phyloP scores from a whole-genome alignment of 306 rosid genomes.

The Vachellia collinsii region DNA sequence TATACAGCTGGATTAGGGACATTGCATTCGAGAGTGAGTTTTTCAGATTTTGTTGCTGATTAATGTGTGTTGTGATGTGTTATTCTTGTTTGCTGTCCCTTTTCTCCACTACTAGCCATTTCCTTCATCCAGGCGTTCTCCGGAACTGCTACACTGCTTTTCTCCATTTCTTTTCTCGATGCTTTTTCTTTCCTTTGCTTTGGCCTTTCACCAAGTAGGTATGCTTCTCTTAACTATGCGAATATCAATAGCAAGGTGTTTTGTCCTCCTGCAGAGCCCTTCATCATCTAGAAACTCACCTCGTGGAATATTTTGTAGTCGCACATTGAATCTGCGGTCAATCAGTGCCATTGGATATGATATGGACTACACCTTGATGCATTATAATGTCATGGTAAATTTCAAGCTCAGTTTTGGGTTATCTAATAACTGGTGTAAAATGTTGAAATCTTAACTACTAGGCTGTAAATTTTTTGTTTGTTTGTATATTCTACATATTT shows the following conservation, averaged over 20 bases:
- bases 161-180: neutral
- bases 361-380: constrained; percentile 97
- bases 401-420: constrained; percentile 28
- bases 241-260: constrained; percentile 25
- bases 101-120: neutral
- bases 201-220: constrained; percentile 28
- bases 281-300: constrained; percentile 77
- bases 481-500: constrained; percentile 22
- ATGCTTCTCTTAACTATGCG: constrained; percentile 23
- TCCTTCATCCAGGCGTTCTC: constrained; percentile 32
- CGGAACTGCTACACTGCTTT: constrained; percentile 17
- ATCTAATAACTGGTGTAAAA: neutral
- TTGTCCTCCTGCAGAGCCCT: constrained; percentile 67
- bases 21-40: neutral
- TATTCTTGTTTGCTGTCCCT: neutral
- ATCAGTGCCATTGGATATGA: constrained; percentile 98
- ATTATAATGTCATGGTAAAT: constrained; percentile 87
- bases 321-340: constrained; percentile 93
- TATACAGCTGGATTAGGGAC: constrained; percentile 6
- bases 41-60: neutral
- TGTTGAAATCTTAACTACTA: constrained; percentile 25
- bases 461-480: constrained; percentile 9
- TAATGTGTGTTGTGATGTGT: neutral
- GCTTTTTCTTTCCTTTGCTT: neutral
- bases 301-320: constrained; percentile 91